A percentile compares a stretch with the other conserved stretches of the same genome.
These are phyloP conservation scores for Pestalotiopsis sp. DNA, from an alignment of 2,329 filamentous ascomycete species.

Conservation along the genomic window DNA sequence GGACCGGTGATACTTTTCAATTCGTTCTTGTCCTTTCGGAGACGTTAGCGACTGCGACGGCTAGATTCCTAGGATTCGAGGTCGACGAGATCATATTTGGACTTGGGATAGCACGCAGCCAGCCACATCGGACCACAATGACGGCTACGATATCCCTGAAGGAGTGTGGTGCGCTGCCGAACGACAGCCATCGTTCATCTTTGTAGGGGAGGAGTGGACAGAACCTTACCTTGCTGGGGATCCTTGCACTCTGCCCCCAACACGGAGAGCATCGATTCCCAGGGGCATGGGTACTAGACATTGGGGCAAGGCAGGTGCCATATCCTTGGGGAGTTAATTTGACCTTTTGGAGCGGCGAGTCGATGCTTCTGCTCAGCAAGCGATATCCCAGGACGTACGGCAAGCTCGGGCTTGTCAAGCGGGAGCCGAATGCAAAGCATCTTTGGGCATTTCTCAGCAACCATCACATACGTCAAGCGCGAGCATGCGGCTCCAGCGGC, in stretches of 20 bases:
- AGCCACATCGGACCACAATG: conserved; percentile 15
- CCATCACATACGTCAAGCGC: background rate
- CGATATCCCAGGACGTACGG: background rate
- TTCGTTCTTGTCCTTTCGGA: background rate
- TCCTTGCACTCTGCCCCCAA: background rate
- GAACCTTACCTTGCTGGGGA: conserved; percentile 4
- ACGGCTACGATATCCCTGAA: conserved; percentile 11
- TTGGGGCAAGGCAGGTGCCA: background rate
- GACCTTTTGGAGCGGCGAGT: background rate
- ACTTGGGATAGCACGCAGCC: background rate
- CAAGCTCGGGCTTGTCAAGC: background rate
- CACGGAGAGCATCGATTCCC: background rate
- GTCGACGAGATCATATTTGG: background rate
- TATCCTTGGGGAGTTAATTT: background rate
- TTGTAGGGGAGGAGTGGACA: background rate
- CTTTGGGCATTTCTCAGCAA: background rate
- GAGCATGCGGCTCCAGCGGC: background rate
- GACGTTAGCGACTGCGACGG: background rate
- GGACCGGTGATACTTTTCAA: background rate
- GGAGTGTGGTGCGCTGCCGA: conserved; percentile 6
- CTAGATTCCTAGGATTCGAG: background rate
- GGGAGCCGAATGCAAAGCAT: background rate
- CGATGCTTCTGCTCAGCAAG: background rate
- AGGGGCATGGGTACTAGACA: background rate
- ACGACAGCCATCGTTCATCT: background rate